phyloP scores from a whole-genome alignment of 257 asterid species.

The Dorcoceras hygrometricum region DNA sequence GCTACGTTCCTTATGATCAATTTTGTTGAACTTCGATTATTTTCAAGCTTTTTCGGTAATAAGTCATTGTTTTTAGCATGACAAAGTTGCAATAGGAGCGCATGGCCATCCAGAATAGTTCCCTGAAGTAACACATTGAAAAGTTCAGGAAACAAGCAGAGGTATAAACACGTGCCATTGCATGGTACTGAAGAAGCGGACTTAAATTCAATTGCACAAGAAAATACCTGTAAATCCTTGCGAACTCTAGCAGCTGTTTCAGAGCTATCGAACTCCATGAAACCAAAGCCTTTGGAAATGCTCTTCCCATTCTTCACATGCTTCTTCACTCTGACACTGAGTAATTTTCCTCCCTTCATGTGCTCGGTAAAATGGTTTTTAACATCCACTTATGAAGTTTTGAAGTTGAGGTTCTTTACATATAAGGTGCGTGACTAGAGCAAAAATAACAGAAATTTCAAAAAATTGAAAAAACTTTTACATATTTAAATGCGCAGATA shows the following conservation, averaged over 20 bases:
- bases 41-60: slow-evolving; percentile 42
- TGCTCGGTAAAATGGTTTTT: slow-evolving; percentile 62
- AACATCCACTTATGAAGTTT: slow-evolving; percentile 70
- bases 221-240: slow-evolving; percentile 70
- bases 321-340: slow-evolving; percentile 90
- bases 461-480: not conserved
- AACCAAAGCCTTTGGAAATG: slow-evolving; percentile 94
- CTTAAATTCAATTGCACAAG: not conserved
- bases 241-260: slow-evolving; percentile 75
- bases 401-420: slow-evolving; percentile 91
- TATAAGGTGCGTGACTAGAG: slow-evolving; percentile 86
- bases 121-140: slow-evolving; percentile 44
- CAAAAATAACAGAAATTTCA: slow-evolving; percentile 20
- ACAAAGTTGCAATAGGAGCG: slow-evolving; percentile 80
- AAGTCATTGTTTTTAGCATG: slow-evolving; percentile 63
- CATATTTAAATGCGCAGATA: slow-evolving; percentile 4
- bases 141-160: slow-evolving; percentile 21
- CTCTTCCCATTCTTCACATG: slow-evolving; percentile 83
- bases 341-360: slow-evolving; percentile 70
- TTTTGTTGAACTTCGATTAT: slow-evolving; percentile 76
- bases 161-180: not conserved
- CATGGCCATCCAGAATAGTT: slow-evolving; percentile 93
- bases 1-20: slow-evolving; percentile 90
- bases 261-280: slow-evolving; percentile 75
- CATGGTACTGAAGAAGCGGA: not conserved